These are phyloP conservation scores for Debaryomyces maramus DNA, from an alignment of 805 yeast genomes.

Conservation along the genomic window DNA sequence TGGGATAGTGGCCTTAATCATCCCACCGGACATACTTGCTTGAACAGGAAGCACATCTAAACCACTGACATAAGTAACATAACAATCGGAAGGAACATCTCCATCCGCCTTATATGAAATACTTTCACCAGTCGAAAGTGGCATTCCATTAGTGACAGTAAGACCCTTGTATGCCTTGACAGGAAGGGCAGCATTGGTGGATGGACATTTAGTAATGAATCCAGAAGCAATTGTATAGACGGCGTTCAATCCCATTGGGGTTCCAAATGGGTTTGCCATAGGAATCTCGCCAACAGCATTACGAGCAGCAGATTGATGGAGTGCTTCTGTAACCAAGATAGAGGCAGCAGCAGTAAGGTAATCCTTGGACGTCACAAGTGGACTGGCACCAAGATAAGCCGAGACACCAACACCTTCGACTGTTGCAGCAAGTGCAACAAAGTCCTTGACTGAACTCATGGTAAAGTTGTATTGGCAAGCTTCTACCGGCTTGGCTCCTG, in stretches of 20 bases:
- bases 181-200: background rate
- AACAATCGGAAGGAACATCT: background rate
- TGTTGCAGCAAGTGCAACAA: slow-evolving; percentile 2
- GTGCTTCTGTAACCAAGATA: slow-evolving; percentile 1
- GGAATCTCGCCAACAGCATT: background rate
- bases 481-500: background rate
- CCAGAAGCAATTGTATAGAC: background rate
- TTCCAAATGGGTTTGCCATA: slow-evolving; percentile 2
- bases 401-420: slow-evolving; percentile 3
- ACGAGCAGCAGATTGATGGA: slow-evolving; percentile 1
- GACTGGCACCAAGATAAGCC: background rate
- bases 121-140: background rate
- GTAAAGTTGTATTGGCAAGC: background rate
- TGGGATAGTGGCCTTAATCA: background rate
- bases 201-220: slow-evolving; percentile 1
- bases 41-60: background rate
- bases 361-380: background rate
- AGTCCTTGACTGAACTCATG: background rate
- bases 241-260: slow-evolving; percentile 1
- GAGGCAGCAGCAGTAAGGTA: slow-evolving; percentile 1
- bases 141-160: background rate
- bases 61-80: slow-evolving; percentile 2
- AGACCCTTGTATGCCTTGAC: slow-evolving; percentile 1
- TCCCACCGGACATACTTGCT: background rate
- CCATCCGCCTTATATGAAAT: background rate